These are phyloP conservation scores for Gleditsia sinensis DNA, from an alignment of 306 rosid species.

Conservation along the genomic window DNA sequence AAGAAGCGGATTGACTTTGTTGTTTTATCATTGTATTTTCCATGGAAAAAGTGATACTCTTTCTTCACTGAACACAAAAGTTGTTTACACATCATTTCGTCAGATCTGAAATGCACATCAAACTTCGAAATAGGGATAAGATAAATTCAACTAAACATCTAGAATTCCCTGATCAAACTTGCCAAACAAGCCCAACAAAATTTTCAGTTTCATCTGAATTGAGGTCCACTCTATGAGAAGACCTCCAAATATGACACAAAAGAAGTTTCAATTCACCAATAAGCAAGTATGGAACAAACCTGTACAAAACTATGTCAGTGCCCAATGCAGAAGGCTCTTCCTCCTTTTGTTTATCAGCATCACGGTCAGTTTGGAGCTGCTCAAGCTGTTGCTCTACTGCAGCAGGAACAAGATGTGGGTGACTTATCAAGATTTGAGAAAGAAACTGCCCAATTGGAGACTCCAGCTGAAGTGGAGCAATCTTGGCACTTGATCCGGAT, in stretches of 20 bases:
- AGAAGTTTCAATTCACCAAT: not conserved
- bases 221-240: no score
- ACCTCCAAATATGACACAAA: not conserved
- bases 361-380: slow-evolving; percentile 87
- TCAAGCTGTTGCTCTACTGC: slow-evolving; percentile 93
- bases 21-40: not conserved
- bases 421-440: slow-evolving; percentile 74
- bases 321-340: slow-evolving; percentile 61
- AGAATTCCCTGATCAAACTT: not conserved
- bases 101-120: not conserved
- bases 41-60: not conserved
- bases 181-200: not conserved
- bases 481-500: slow-evolving; percentile 44
- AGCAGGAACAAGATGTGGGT: slow-evolving; percentile 96
- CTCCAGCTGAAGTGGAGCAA: slow-evolving; percentile 90
- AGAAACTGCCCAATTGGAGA: slow-evolving; percentile 93
- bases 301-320: slow-evolving; percentile 82
- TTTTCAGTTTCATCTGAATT: not conserved
- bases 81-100: slow-evolving; percentile 6
- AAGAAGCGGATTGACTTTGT: not conserved
- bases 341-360: slow-evolving; percentile 60
- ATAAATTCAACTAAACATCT: not conserved
- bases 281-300: slow-evolving; percentile 44
- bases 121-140: not conserved
- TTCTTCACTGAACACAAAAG: slow-evolving; percentile 14